A percentile compares a stretch with the other conserved stretches of the same genome.
Evolutionary conservation across 2,329 filamentous ascomycete species (phyloP).

Genomic region (Fusarium hainanense): DNA sequence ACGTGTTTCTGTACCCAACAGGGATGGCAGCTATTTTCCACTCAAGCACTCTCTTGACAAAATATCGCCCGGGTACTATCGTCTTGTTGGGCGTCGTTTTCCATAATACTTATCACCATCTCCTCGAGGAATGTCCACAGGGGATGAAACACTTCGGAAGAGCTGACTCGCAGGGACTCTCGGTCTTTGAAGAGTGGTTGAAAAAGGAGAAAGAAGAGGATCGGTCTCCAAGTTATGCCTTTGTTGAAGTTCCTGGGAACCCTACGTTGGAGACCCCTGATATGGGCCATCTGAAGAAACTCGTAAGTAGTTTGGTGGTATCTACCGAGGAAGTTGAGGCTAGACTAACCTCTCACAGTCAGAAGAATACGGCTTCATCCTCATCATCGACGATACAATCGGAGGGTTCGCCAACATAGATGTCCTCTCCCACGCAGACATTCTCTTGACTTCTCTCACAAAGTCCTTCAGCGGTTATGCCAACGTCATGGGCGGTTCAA

Average conservation of each 20-base stretch:
- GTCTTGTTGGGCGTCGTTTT: slow-evolving; percentile 64
- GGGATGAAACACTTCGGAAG: slow-evolving; percentile 61
- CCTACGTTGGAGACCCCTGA: slow-evolving; percentile 51
- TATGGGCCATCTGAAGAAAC: slow-evolving; percentile 49
- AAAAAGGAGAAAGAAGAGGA: slow-evolving; percentile 53
- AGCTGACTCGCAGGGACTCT: slow-evolving; percentile 56
- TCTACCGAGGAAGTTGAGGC: too few species aligned
- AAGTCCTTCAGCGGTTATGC: slow-evolving; percentile 68
- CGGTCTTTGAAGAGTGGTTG: slow-evolving; percentile 59
- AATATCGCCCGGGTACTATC: slow-evolving; percentile 50
- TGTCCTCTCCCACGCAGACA: slow-evolving; percentile 60
- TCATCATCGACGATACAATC: slow-evolving; percentile 62
- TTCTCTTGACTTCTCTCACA: slow-evolving; percentile 65
- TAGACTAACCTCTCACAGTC: slow-evolving; percentile 39
- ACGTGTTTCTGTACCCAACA: slow-evolving; percentile 65
- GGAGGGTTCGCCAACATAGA: slow-evolving; percentile 63
- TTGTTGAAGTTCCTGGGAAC: slow-evolving; percentile 59
- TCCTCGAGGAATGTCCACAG: slow-evolving; percentile 58
- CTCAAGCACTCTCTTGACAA: slow-evolving; percentile 53
- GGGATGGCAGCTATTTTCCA: slow-evolving; percentile 66
- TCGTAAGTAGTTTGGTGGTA: slow-evolving; percentile 50
- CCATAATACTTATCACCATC: slow-evolving; percentile 59
- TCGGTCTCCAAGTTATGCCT: slow-evolving; percentile 57
- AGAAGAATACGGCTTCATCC: slow-evolving; percentile 57
- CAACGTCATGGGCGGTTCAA: slow-evolving; percentile 65